phyloP scores from a whole-genome alignment of 345 rosid genomes.

The Fremontodendron californicum region DNA sequence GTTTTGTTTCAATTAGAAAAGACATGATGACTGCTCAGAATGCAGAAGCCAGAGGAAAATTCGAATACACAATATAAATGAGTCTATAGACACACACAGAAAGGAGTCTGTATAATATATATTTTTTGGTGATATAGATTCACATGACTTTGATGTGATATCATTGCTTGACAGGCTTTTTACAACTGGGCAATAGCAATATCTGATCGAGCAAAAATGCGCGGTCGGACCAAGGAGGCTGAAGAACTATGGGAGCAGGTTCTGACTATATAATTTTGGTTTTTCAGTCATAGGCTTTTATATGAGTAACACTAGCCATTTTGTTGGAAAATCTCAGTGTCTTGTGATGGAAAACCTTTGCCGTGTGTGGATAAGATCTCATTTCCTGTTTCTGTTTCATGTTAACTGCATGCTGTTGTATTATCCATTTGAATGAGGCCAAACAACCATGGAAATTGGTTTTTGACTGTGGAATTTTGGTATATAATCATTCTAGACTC shows the following conservation, averaged over 20 bases:
- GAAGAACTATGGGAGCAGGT: constrained; percentile 99
- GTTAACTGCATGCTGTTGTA: background rate
- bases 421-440: constrained; percentile 34
- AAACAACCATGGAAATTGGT: constrained; percentile 95
- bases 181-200: constrained; percentile 99
- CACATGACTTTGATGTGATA: constrained; percentile 5
- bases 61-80: background rate
- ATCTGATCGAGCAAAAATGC: constrained; percentile 98
- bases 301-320: background rate
- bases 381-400: background rate
- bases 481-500: background rate
- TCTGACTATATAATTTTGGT: constrained; percentile 12
- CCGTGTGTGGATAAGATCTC: background rate
- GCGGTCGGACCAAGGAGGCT: constrained; percentile 99
- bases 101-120: background rate
- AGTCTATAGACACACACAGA: background rate
- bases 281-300: background rate
- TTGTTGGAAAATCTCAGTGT: background rate
- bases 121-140: background rate
- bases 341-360: background rate
- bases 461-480: constrained; percentile 8
- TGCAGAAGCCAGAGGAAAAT: constrained; percentile 1
- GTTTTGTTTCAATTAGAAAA: constrained; percentile 8
- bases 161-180: constrained; percentile 66
- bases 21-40: constrained; percentile 6